Evolutionary conservation across 1,284 basidiomycete species (phyloP).

Genomic region (Earliella scabrosa): DNA sequence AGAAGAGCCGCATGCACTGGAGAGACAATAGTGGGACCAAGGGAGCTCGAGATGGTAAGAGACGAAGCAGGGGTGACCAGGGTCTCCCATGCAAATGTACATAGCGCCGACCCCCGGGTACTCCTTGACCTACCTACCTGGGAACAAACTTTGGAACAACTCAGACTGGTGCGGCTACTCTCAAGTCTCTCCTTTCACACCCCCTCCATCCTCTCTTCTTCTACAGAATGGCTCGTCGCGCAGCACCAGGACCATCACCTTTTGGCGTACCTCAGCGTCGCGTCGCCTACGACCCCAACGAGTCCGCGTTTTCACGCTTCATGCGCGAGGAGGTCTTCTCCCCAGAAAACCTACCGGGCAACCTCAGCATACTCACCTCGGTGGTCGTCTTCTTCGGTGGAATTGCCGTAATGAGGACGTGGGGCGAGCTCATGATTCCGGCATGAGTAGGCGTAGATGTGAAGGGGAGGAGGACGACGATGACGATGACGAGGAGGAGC

Average conservation of each 20-base stretch:
- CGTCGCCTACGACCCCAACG: conserved; percentile 54
- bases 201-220: too few relatives aligned
- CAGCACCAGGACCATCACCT: conserved; percentile 61
- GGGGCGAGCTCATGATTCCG: conserved; percentile 77
- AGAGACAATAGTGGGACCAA: not conserved
- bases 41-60: not conserved
- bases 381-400: conserved; percentile 68
- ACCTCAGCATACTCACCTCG: conserved; percentile 68
- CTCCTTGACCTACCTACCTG: too few relatives aligned
- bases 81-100: too few relatives aligned
- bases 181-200: too few relatives aligned
- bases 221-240: conserved; percentile 81
- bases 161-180: too few relatives aligned
- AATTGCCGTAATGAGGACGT: conserved; percentile 65
- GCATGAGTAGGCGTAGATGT: conserved; percentile 40
- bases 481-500: not conserved
- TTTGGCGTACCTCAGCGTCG: conserved; percentile 42
- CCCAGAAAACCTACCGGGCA: conserved; percentile 74
- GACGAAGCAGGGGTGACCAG: too few relatives aligned
- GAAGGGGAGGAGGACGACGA: not conserved
- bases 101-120: too few relatives aligned
- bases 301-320: conserved; percentile 61
- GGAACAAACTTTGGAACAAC: too few relatives aligned
- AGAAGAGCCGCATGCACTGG: not conserved
- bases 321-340: conserved; percentile 68